Base-by-base conservation (phyloP, 2,329 filamentous ascomycete genomes). In the Ramularia endophylla region DNA sequence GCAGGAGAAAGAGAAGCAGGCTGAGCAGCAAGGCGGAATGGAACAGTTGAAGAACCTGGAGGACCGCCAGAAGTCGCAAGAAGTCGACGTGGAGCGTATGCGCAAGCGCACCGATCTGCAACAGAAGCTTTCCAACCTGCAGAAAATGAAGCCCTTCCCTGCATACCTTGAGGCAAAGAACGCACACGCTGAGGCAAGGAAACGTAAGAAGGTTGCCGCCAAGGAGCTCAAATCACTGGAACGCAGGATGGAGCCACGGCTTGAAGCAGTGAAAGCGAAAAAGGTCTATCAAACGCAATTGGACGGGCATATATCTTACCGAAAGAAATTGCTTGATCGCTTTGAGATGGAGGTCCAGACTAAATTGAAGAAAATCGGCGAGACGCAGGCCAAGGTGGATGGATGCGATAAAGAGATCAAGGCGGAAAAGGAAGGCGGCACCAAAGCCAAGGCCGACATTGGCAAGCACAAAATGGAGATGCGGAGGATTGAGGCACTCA, bases 21-120 rank as follows among this genome's bases (percentile, higher is more conserved):
- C 38, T 12, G 70, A 77, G 39, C 73, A 79, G 22, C 72, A 77
- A 13, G 69, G 67, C 3, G 77, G 85, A 40, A 65, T 70, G 27
- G 83, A 85, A 34, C 70, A 74, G 18, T 66, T 97, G 6, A 71
- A 71, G 38, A 79, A 75, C 40, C 68, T 90, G 34, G 80, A 94
- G 59, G 74, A 69, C 29, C 80, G 87, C 19, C 90, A 97, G 57
- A 73, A 74, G 39, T 75, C 79, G 36, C 78, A 94, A 32, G 79
- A 85, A 55, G 81, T 78, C 8, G 89, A 95, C 56, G 88, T 97
- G 17, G 83, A 94, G 54, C 81, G 86, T 49, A 75, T 92, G 56
- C 78, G 79, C 36, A 83, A 97, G 61, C 78, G 88, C 43, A 77
- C 83, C 41, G 73, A 78, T 38, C 78, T 88, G 36, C 70, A 83